Base-by-base conservation (phyloP, 2,329 filamentous ascomycete species). In the Graphiopsis chlorocephala region DNA sequence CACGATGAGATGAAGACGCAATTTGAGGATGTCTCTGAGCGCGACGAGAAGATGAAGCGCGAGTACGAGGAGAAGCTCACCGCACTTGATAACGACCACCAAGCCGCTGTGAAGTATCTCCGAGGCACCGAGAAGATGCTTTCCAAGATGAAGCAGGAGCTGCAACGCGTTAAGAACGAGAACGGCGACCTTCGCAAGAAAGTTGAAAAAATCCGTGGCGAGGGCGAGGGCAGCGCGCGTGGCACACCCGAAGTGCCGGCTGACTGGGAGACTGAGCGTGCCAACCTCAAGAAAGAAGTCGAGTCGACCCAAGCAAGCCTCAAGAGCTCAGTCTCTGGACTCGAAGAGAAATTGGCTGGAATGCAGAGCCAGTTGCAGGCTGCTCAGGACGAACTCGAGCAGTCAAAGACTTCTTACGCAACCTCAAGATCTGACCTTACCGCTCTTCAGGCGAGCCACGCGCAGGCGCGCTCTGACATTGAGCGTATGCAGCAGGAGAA, bases 71-170 rank as follows among this genome's bases (percentile, higher is more conserved):
- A 97, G 76, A 97, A 97, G 78, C 84, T 99, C 61, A 87, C 92
- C 65, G 93, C 97, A 75, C 87, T 99, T 33, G 93, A 98, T 79
- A 96, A 93, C 75, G 95, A 99, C 77, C 97, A 99, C 76, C 93
- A 97, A 78, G 97, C 95, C 48, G 94, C 95, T 17, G 93, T 98
- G 58, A 95, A 97, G 78, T 99, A 99, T 74, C 92, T 99, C 70
- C 96, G 97, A 78, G 95, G 95, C 65, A 98, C 95, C 1, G 95
- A 99, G 79, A 98, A 97, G 85, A 97, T 99, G 93, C 86, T 99
- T 57, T 93, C 95, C 78, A 94, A 96, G 78, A 94, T 99, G 84
- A 98, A 98, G 81, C 93, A 97, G 73, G 95, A 99, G 79, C 84
- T 99, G n/a, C 85, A 90, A 63, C 91, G 93, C 65, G 95, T 96